Evolutionary conservation across 768 basidiomycete genomes (phyloP).

Genomic region (Pleurotus tuoliensis): DNA sequence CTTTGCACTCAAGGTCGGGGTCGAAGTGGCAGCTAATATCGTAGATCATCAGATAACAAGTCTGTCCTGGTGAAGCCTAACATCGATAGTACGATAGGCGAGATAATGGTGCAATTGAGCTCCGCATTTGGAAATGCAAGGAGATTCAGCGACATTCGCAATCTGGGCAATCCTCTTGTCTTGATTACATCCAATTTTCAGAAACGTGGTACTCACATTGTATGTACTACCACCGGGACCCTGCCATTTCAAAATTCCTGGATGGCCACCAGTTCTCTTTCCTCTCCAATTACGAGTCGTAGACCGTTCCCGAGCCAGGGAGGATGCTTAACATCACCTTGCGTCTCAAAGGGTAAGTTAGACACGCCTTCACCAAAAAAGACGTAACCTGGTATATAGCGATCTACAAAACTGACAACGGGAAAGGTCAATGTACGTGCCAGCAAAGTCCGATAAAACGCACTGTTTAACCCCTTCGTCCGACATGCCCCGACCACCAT

Average conservation of each 20-base stretch:
- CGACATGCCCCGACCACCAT: slow-evolving; percentile 87
- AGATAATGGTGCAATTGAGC: background rate
- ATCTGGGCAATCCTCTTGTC: no score
- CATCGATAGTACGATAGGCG: background rate
- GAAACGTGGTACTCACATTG: background rate
- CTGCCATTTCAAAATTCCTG: slow-evolving; percentile 31
- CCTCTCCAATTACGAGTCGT: slow-evolving; percentile 49
- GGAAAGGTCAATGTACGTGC: background rate
- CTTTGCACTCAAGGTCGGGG: background rate
- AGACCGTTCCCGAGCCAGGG: slow-evolving; percentile 42
- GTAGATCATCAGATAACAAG: slow-evolving; percentile 1
- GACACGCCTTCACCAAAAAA: slow-evolving; percentile 68
- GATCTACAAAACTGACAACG: slow-evolving; percentile 60
- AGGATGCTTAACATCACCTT: slow-evolving; percentile 11
- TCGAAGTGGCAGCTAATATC: background rate
- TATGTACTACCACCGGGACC: background rate
- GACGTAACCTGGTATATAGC: slow-evolving; percentile 93
- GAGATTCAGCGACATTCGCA: no score
- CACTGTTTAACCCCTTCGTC: slow-evolving; percentile 70
- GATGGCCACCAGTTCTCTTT: slow-evolving; percentile 42
- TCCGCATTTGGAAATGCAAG: slow-evolving; percentile 2
- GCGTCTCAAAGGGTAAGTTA: slow-evolving; percentile 11
- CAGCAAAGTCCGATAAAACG: slow-evolving; percentile 25
- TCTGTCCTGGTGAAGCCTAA: background rate
- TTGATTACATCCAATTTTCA: background rate